phyloP scores from a whole-genome alignment of 352 stramenopile species.

The Blastocystis sp. region DNA sequence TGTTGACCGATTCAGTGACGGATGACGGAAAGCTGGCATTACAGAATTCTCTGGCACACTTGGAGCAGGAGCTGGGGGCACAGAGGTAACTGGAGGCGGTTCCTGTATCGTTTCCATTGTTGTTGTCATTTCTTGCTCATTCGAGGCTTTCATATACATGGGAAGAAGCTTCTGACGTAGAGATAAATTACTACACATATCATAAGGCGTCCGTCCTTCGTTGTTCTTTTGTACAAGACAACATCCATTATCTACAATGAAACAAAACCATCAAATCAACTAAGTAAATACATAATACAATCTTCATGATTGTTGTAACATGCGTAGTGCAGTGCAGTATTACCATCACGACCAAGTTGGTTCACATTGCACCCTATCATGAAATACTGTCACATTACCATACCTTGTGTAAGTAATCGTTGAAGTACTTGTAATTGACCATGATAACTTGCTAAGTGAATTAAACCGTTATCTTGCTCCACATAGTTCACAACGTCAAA shows the following conservation, averaged over 20 bases:
- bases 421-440: constrained; percentile 39
- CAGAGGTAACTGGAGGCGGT: neutral
- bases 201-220: constrained; percentile 23
- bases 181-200: constrained; percentile 27
- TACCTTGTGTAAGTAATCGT: constrained; percentile 16
- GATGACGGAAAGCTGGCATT: constrained; percentile 21
- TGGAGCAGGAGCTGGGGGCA: neutral
- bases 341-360: constrained; percentile 33
- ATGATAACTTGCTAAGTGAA: constrained; percentile 47
- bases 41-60: neutral
- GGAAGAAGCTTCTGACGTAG: constrained; percentile 42
- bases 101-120: neutral
- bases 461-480: constrained; percentile 46
- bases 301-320: constrained; percentile 42
- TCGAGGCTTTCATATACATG: constrained; percentile 19
- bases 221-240: constrained; percentile 43
- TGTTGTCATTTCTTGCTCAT: neutral
- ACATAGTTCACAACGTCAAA: constrained; percentile 59
- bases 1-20: neutral
- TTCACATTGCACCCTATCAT: constrained; percentile 25
- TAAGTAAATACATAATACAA: constrained; percentile 57
- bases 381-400: neutral
- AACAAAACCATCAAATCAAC: neutral
- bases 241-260: constrained; percentile 41
- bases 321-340: constrained; percentile 40